Evolutionary conservation across 805 yeast species (phyloP), one percentile per base, ranked within the genome.

Genomic region (Zygosaccharomyces lentus): DNA sequence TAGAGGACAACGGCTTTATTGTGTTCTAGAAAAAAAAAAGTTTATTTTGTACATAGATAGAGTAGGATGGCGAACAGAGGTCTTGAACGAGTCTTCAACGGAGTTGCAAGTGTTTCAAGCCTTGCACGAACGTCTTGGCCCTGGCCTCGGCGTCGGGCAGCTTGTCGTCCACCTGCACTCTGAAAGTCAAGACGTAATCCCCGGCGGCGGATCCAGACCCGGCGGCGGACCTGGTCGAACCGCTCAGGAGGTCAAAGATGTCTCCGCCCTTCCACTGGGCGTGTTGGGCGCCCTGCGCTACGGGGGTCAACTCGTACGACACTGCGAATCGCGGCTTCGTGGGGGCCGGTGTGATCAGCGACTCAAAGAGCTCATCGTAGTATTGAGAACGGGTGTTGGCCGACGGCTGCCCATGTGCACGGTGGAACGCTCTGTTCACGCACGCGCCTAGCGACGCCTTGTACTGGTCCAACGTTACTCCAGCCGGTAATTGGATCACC

Each of bases 1-100:
- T 90, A 56, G 88, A 86, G 67, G 80, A 82, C 58, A 87, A 89
- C 69, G 95, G 95, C 13, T 90, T 84, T 70, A 87, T 86, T 68
- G 70, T 68, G 49, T 76, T 75, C 55, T 74, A 67, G 57, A 36
- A 47, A 17, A 27, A 67, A 57, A 36, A 47, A 17, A 27, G 16
- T 19, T 26, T 31, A n/a, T 9, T 19, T 30, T 45, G 26, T 40
- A 34, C 23, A 32, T 29, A 24, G 26, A 32, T 29, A 24, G 26
- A 23, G 9, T 29, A 34, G 25, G 17, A 31, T 16, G n/a, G n/a
- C n/a, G n/a, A n/a, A n/a, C n/a, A n/a, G n/a, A n/a, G n/a, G n/a
- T n/a, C n/a, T n/a, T n/a, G 25, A 19, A 29, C 42, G 13, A 35
- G 31, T 37, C 36, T 44, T 41, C 45, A 34, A 7, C 31, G 23